A percentile compares a stretch with the other conserved stretches of the same genome.
Evolutionary conservation across 2,329 filamentous ascomycete genomes (phyloP).

Genomic region (Didymella pomorum): DNA sequence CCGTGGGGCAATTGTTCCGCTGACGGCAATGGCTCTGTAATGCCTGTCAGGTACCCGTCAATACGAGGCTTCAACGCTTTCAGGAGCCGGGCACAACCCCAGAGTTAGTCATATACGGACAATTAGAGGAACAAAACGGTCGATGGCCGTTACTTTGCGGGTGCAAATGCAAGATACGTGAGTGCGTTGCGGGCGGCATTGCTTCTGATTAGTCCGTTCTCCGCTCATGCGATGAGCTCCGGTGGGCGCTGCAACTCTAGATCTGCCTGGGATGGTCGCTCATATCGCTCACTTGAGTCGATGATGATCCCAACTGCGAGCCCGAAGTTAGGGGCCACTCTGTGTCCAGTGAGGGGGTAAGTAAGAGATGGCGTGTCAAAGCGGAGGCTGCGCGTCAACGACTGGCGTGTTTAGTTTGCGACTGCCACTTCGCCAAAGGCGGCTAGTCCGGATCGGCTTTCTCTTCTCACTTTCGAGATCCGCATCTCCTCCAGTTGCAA

Average conservation of each 20-base stretch:
- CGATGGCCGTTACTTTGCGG: neutral
- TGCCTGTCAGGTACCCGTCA: neutral
- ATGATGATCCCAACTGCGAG: neutral
- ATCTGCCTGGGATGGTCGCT: no score
- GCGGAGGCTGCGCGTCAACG: neutral
- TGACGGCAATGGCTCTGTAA: neutral
- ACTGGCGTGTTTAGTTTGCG: neutral
- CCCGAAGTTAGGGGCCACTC: no score
- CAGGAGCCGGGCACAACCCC: neutral
- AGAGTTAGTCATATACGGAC: no score
- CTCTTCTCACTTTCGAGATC: no score
- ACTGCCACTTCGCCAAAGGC: neutral
- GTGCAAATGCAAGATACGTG: neutral
- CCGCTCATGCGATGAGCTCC: neutral
- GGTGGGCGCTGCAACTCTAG: neutral
- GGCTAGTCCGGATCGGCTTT: no score
- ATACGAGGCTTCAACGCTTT: neutral
- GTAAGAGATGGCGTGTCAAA: neutral
- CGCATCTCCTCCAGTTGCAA: no score
- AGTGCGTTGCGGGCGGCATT: neutral
- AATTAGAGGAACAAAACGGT: neutral
- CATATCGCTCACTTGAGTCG: neutral
- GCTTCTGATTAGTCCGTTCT: neutral
- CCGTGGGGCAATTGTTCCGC: slow-evolving; percentile 6
- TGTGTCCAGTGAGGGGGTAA: neutral